Percentiles rank a stretch among this genome's conserved stretches.
Conservation (phyloP, 1,139 yeast species). For the Yamadazyma jaroonii region DNA sequence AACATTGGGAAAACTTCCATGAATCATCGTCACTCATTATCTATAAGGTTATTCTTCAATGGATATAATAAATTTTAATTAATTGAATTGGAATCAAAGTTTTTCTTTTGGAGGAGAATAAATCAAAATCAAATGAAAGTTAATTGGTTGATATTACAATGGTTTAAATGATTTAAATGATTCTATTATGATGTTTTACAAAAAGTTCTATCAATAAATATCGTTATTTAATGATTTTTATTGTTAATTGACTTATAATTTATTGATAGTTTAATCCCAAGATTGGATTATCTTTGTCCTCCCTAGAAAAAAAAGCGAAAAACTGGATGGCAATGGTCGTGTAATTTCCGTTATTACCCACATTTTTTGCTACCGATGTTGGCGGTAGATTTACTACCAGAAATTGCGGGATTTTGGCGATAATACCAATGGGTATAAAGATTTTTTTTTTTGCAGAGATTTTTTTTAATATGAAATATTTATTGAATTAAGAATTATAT, state of each 20-base stretch:
- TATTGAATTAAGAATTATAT: constrained; percentile 2
- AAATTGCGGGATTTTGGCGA: no score
- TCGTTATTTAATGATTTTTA: background rate
- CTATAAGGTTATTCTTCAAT: background rate
- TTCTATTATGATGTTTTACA: no score
- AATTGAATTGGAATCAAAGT: background rate
- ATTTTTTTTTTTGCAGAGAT: no score
- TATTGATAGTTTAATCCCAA: background rate
- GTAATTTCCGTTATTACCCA: background rate
- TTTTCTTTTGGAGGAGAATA: background rate
- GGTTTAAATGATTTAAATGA: no score
- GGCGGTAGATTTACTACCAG: no score
- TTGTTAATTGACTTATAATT: background rate
- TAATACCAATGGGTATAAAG: no score
- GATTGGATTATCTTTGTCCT: constrained; percentile 3
- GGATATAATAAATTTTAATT: background rate
- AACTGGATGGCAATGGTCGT: constrained; percentile 7
- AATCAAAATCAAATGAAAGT: no score
- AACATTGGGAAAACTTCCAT: constrained; percentile 85
- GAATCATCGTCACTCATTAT: constrained; percentile 24
- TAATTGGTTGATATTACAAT: no score
- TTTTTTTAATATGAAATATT: constrained; percentile 3
- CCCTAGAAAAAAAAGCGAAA: constrained; percentile 5
- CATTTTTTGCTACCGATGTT: no score
- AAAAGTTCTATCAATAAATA: no score